phyloP scores from a whole-genome alignment of 2,329 filamentous ascomycete genomes.

The Sarocladiaceae sp. region DNA sequence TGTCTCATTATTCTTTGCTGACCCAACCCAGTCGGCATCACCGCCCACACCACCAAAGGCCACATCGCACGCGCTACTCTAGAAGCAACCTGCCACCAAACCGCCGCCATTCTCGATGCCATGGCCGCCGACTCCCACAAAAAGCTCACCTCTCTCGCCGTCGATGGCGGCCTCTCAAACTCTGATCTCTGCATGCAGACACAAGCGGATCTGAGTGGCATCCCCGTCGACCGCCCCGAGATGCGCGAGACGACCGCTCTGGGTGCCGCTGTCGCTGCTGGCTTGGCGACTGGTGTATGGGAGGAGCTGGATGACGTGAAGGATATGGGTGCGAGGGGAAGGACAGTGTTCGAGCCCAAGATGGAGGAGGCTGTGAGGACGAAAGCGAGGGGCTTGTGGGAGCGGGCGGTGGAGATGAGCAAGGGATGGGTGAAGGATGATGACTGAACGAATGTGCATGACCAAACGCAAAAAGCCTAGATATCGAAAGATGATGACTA shows the following conservation, averaged over 20 bases:
- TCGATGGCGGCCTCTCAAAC: constrained; percentile 80
- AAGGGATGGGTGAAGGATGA: constrained; percentile 57
- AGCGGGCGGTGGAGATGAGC: constrained; percentile 75
- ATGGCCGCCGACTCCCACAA: constrained; percentile 78
- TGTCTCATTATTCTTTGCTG: not conserved
- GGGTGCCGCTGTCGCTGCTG: constrained; percentile 77
- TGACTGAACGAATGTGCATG: not conserved
- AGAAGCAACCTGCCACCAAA: constrained; percentile 80
- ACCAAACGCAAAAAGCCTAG: not conserved
- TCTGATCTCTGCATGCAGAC: constrained; percentile 79
- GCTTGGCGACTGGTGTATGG: constrained; percentile 73
- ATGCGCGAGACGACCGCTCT: constrained; percentile 84
- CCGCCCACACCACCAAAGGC: constrained; percentile 69
- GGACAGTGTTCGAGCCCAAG: constrained; percentile 63
- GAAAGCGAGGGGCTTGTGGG: constrained; percentile 67
- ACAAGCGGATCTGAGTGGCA: constrained; percentile 75
- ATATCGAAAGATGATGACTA: not conserved
- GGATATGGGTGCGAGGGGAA: constrained; percentile 65
- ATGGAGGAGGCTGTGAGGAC: constrained; percentile 54
- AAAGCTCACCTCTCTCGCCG: constrained; percentile 63
- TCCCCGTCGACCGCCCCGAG: constrained; percentile 70
- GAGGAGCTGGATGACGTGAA: constrained; percentile 68
- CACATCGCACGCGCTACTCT: constrained; percentile 77
- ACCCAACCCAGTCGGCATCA: constrained; percentile 58
- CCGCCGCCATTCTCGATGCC: constrained; percentile 74